Base-by-base conservation (phyloP, 1,284 basidiomycete species). In the Moesziomyces sp. region DNA sequence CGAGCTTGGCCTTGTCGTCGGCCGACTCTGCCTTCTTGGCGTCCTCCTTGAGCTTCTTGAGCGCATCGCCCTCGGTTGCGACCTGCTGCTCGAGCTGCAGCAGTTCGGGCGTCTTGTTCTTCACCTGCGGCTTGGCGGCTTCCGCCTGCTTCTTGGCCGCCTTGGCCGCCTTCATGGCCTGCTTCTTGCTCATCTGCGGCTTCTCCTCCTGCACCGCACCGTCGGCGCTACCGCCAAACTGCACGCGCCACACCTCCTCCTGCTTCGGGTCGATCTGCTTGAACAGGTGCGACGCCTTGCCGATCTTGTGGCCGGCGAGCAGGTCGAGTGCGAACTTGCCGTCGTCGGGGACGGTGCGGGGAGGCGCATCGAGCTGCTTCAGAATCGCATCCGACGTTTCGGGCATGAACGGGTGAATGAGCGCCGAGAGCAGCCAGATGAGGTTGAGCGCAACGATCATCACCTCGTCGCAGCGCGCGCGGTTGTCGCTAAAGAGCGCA, bases 361-460 rank as follows among this genome's bases (percentile, higher is more conserved):
- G 88, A 3, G 94, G 94, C 0, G 94, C 95, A 84, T 97, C 93
- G 74, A 99, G 89, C 84, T 99, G 97, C 33, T 86, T 84, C 65
- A 97, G 88, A 67, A 99, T 95, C 10, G 90, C 87, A 21, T 90
- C 89, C 26, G 91, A 90, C 0, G 93, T 96, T 24, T 90, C 88
- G 42, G 97, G 97, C 95, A 99, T 98, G 89, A 94, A 99, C 0
- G 97, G 96, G 83, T 95, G 92, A 74, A 94, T 86, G 72, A 97
- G 86, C 33, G 90, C 90, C 13, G 93, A 92, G 60, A 99, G 88
- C 30, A 91, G 86, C 85, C 97, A 99, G 85, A 99, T 97, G 76
- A 99, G 87, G 86, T 98, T 98, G 85, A 94, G 86, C 23, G 94
- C 92, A 62, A 95, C 68, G 11, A 93, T 90, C 69, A 98, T 87